Conservation (phyloP, 1,139 yeast species). For the Lodderomyces jiufengensis region DNA sequence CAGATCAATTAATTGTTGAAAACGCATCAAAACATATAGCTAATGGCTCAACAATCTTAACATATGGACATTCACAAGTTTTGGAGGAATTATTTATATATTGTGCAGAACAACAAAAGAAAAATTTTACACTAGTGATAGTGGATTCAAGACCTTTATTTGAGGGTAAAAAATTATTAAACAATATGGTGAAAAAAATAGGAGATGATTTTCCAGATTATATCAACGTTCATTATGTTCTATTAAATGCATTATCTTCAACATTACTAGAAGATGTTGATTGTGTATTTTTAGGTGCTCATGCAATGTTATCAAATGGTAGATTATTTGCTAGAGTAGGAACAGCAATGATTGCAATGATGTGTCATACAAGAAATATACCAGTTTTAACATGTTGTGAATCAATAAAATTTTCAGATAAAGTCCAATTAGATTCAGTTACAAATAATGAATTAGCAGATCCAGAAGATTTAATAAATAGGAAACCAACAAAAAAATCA, state of each 20-base stretch:
- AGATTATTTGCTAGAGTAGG: conserved; percentile 92
- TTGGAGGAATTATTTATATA: conserved; percentile 70
- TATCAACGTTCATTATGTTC: conserved; percentile 54
- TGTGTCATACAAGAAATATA: conserved; percentile 81
- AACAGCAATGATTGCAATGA: conserved; percentile 89
- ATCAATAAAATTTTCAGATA: conserved; percentile 88
- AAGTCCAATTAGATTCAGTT: conserved; percentile 93
- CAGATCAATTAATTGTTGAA: conserved; percentile 80
- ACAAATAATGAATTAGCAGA: conserved; percentile 92
- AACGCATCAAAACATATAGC: conserved; percentile 75
- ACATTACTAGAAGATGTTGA: conserved; percentile 77
- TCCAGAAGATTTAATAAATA: conserved; percentile 64
- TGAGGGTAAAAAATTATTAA: conserved; percentile 82
- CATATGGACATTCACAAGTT: conserved; percentile 87
- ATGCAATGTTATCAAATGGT: conserved; percentile 95
- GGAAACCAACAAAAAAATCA: conserved; percentile 60
- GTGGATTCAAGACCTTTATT: conserved; percentile 95
- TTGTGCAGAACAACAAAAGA: conserved; percentile 59
- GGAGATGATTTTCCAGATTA: conserved; percentile 18
- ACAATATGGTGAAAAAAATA: conserved; percentile 34
- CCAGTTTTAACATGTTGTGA: conserved; percentile 97
- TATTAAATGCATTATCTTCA: conserved; percentile 76
- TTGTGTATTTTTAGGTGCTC: conserved; percentile 92
- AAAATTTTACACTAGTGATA: conserved; percentile 73
- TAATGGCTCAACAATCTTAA: conserved; percentile 75